Conservation (phyloP, 441 rosid species). For the Erodium texanum region DNA sequence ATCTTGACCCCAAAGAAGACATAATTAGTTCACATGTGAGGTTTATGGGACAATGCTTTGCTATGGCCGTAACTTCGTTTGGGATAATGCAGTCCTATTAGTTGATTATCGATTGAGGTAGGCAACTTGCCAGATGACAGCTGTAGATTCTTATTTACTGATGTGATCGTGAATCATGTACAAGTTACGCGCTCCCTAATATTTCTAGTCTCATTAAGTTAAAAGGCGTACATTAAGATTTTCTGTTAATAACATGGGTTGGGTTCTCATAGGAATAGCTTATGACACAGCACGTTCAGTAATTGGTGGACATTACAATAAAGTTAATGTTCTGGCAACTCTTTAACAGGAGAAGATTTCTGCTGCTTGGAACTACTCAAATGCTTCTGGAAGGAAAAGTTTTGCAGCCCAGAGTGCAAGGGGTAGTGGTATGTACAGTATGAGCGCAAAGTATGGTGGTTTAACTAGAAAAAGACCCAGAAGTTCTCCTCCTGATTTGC, state of each 20-base stretch:
- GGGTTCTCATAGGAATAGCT: constrained; percentile 2
- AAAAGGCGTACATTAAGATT: not conserved
- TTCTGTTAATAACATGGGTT: not conserved
- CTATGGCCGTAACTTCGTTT: too few species aligned
- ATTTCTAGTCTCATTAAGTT: too few species aligned
- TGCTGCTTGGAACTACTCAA: constrained; percentile 56
- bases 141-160: too few species aligned
- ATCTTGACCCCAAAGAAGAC: too few species aligned
- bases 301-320: not conserved
- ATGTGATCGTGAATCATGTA: too few species aligned
- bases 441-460: constrained; percentile 60
- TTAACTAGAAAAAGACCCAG: constrained; percentile 41
- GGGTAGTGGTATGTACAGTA: constrained; percentile 46
- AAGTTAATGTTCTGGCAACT: constrained; percentile 10
- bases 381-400: constrained; percentile 57
- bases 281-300: not conserved
- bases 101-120: too few species aligned
- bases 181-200: too few species aligned
- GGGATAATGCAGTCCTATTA: too few species aligned
- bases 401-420: constrained; percentile 23
- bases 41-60: too few species aligned
- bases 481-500: constrained; percentile 77
- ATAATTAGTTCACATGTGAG: too few species aligned
- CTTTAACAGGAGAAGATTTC: constrained; percentile 60
- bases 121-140: too few species aligned